Percentiles rank a stretch among this genome's conserved stretches.
phyloP scores from a whole-genome alignment of 805 yeast species.

The Isabelozyma gotoi region DNA sequence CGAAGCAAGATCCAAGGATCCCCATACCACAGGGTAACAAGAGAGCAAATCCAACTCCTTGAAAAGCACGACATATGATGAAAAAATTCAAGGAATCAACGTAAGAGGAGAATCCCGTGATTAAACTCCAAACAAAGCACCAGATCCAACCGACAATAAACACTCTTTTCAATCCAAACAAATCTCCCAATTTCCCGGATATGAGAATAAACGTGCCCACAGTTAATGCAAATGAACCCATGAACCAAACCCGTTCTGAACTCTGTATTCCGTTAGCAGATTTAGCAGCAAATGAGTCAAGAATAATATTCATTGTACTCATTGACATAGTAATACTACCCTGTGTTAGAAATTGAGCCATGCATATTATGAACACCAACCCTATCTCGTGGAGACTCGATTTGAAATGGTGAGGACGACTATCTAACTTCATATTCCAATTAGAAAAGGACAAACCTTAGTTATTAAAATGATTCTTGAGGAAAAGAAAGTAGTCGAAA shows the following conservation, averaged over 20 bases:
- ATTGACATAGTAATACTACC: slow-evolving; percentile 38
- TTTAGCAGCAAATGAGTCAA: slow-evolving; percentile 20
- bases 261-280: slow-evolving; percentile 5
- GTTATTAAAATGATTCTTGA: not conserved
- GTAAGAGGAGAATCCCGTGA: slow-evolving; percentile 59
- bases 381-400: slow-evolving; percentile 22
- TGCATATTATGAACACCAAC: slow-evolving; percentile 19
- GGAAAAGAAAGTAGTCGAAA: not conserved
- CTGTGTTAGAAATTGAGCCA: slow-evolving; percentile 38
- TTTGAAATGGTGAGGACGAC: slow-evolving; percentile 15
- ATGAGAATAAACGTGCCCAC: slow-evolving; percentile 71
- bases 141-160: slow-evolving; percentile 56
- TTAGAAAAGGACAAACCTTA: not conserved
- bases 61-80: slow-evolving; percentile 56
- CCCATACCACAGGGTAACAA: slow-evolving; percentile 63
- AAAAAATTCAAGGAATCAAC: slow-evolving; percentile 50
- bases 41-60: slow-evolving; percentile 65
- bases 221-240: slow-evolving; percentile 69
- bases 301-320: slow-evolving; percentile 35
- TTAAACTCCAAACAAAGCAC: slow-evolving; percentile 55
- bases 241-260: slow-evolving; percentile 55
- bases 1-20: slow-evolving; percentile 45
- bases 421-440: slow-evolving; percentile 3
- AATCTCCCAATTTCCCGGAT: slow-evolving; percentile 71
- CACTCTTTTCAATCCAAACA: slow-evolving; percentile 61